Base-by-base conservation (phyloP, 768 basidiomycete species). In the Leucocoprinus birnbaumii region DNA sequence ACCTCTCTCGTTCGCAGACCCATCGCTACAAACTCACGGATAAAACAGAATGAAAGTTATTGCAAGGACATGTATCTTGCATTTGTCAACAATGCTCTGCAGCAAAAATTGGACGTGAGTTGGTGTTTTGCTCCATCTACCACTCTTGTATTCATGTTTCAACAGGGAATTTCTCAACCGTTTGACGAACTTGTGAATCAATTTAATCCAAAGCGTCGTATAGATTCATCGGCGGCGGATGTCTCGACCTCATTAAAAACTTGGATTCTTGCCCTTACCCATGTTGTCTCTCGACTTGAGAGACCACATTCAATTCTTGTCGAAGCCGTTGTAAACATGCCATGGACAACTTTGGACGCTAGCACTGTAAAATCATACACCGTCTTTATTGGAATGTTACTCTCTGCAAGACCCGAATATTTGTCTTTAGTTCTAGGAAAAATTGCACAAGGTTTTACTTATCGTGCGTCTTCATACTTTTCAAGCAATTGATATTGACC, bases 311-410 rank as follows among this genome's bases (percentile, higher is more conserved):
- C 85, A 14, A 66, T 83, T 0, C 82, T 99, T 26, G 87, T 98
- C 35, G 84, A 94, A 58, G 92, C 94, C 13, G 83, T 98, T 55
- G 77, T 98, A 41, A 80, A 79, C 58, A 78, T 98, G 64, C 92
- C 94, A 11, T 99, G 97, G 97, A 87, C 90, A 14, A 90, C 85
- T n/a, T 83, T 93, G 70, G 94, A 96, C 64, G 81, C 81, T 27
- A 73, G 75, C 31, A 90, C 96, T 60, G 94, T 95, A 50, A 89
- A 87, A 69, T 85, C 87, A 3, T 98, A 96, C 71, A 88, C 87
- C 26, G 80, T 88, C 34, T 97, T 97, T 66, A 82, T 94, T 46
- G 91, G 92, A 24, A 91, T 95, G 76, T 83, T 99, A 38, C 82
- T 96, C 61, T 93, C 90, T 58, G 92, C 96, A 21, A 76, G 89